Evolutionary conservation across 1,139 yeast genomes (phyloP).

Genomic region (Pichia kudriavzevii): DNA sequence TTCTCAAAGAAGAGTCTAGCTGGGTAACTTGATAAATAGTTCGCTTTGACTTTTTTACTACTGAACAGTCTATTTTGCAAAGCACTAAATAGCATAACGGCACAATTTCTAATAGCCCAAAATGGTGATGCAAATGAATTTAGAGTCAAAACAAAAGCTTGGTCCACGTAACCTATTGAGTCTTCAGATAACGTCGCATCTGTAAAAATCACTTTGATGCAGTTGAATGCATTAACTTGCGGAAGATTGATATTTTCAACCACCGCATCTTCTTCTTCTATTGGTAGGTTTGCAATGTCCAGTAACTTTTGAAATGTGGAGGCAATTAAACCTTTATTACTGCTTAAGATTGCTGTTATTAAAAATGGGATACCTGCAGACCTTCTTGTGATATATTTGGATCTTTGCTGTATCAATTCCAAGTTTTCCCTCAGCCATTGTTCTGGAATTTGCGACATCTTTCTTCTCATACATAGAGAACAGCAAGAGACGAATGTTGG

Average conservation of each 20-base stretch:
- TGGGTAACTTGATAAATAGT: slow-evolving; percentile 19
- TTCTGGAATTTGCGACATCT: slow-evolving; percentile 32
- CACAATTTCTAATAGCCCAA: slow-evolving; percentile 89
- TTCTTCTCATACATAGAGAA: slow-evolving; percentile 34
- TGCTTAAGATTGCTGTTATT: slow-evolving; percentile 62
- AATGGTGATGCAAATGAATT: slow-evolving; percentile 52
- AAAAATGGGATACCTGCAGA: slow-evolving; percentile 88
- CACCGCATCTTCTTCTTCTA: slow-evolving; percentile 26
- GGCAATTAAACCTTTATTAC: slow-evolving; percentile 40
- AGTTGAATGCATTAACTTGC: slow-evolving; percentile 89
- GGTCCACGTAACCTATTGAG: slow-evolving; percentile 47
- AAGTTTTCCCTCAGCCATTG: slow-evolving; percentile 54
- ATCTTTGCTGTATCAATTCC: slow-evolving; percentile 42
- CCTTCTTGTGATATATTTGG: slow-evolving; percentile 72
- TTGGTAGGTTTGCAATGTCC: slow-evolving; percentile 45
- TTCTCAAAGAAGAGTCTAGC: slow-evolving; percentile 64
- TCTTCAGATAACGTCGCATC: slow-evolving; percentile 57
- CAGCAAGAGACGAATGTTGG: slow-evolving; percentile 70
- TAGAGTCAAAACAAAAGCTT: slow-evolving; percentile 54
- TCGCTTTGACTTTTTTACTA: slow-evolving; percentile 32
- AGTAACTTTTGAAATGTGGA: slow-evolving; percentile 46
- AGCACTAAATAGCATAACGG: slow-evolving; percentile 86
- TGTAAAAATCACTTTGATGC: slow-evolving; percentile 63
- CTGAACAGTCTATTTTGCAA: slow-evolving; percentile 77
- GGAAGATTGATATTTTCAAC: slow-evolving; percentile 65